phyloP scores from a whole-genome alignment of 495 filamentous ascomycete genomes.

The Tuber aestivum region DNA sequence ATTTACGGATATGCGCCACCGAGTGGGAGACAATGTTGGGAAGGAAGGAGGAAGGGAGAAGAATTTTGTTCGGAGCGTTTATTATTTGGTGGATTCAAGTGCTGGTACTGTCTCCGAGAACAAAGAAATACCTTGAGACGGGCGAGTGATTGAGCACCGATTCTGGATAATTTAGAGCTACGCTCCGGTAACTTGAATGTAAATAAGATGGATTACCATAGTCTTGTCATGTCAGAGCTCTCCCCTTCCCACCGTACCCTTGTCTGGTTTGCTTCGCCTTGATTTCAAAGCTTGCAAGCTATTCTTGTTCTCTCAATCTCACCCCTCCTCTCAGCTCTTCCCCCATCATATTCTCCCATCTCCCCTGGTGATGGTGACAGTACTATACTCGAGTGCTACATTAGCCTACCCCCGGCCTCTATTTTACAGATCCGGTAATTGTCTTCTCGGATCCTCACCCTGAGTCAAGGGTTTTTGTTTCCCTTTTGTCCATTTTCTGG shows the following conservation, averaged over 20 bases:
- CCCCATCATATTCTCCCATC: slow-evolving; percentile 1
- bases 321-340: slow-evolving; percentile 3
- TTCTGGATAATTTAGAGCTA: too few species aligned
- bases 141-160: background rate
- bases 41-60: background rate
- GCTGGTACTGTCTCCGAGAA: background rate
- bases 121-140: background rate
- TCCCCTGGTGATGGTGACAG: background rate
- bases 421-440: background rate
- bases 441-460: background rate
- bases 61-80: background rate
- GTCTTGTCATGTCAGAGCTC: background rate
- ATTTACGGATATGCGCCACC: background rate
- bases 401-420: background rate
- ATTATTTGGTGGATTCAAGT: background rate
- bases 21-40: background rate
- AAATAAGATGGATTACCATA: background rate
- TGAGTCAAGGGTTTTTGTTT: background rate
- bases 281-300: background rate
- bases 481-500: background rate
- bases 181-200: background rate
- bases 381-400: too few species aligned
- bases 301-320: background rate
- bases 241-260: background rate
- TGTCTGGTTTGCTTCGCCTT: background rate